Evolutionary conservation across 768 basidiomycete genomes (phyloP).

Genomic region (Rhodotorula sphaerocarpa): DNA sequence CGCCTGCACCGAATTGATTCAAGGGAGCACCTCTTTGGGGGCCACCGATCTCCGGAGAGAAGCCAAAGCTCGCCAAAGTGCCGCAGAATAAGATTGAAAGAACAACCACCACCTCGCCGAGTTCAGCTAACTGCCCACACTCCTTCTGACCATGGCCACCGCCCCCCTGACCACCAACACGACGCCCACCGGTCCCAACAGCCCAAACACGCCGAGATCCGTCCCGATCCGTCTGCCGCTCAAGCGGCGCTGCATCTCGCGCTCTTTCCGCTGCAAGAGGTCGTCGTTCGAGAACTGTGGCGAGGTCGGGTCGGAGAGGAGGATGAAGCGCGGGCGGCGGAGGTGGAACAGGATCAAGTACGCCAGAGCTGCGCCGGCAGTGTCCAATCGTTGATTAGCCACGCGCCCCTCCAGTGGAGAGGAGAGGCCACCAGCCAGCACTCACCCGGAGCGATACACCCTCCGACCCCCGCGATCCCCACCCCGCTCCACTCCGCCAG

Average conservation of each 20-base stretch:
- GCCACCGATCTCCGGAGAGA: too few species aligned
- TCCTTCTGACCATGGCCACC: background rate
- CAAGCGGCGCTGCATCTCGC: conserved; percentile 66
- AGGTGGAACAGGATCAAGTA: conserved; percentile 79
- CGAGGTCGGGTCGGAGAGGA: conserved; percentile 47
- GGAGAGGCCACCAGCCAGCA: too few species aligned
- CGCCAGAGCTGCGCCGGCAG: too few species aligned
- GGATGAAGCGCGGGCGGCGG: conserved; percentile 70
- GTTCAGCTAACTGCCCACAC: background rate
- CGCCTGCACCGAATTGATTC: too few species aligned
- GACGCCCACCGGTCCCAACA: conserved; percentile 32
- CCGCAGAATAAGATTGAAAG: too few species aligned
- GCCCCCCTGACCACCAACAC: conserved; percentile 19
- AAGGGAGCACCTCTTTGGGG: too few species aligned
- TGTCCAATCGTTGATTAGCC: conserved; percentile 51
- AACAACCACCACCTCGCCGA: too few species aligned
- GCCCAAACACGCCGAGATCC: conserved; percentile 35
- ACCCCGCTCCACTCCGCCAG: conserved; percentile 21
- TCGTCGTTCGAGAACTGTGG: conserved; percentile 42
- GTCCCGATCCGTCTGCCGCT: conserved; percentile 56
- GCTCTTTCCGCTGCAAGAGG: conserved; percentile 76
- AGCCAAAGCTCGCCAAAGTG: too few species aligned
- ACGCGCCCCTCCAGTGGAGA: too few species aligned
- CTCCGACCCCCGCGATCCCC: conserved; percentile 7
- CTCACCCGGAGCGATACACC: conserved; percentile 32